Base-by-base conservation (phyloP, 2,329 filamentous ascomycete species). In the Hymenoscyphus linearis region DNA sequence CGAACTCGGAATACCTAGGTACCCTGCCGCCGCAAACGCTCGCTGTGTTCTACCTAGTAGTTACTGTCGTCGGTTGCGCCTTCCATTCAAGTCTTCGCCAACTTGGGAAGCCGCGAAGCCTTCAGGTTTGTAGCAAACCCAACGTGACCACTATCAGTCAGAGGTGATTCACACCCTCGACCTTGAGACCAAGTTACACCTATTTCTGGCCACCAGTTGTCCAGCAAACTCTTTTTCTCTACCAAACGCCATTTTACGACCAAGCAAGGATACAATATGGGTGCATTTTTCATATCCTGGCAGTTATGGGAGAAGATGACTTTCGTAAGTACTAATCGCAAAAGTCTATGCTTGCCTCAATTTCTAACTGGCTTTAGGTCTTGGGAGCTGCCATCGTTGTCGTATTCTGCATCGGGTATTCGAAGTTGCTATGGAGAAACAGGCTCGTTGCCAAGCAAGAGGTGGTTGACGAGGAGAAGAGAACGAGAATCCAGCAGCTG, bases 281-380 rank as follows among this genome's bases (percentile, higher is more conserved):
- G 40, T 22, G 40, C n/a, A 25, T 90, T 91, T 74, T 91, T 89
- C 75, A 70, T 79, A 50, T 80, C 77, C 56, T 96, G 91, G 92
- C 78, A 83, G 68, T 77, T 95, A 69, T 96, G 92, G 92, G 85
- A 95, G 80, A 86, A 96, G 78, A 87, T 96, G 86, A 90, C 87
- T 58, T 91, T 96, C 78, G 92, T 96, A 78, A 80, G 89, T 81
- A 34, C 47, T 18, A 26, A 53, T 27, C 18, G n/a, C 7, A 26
- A 36, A 36, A 53, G 9, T 35, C 12, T 16, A 12, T 2, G 4
- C 10, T 31, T 18, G 14, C 27, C 12, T n/a, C 22, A 13, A 31
- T 47, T 3, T 18, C 53, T 60, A 56, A 60, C 52, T 3, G 26
- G 36, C 13, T 25, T 3, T 54, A 96, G 91, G 82, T 91, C 34